phyloP scores from a whole-genome alignment of 2,329 filamentous ascomycete species.

The Alternaria arborescens region DNA sequence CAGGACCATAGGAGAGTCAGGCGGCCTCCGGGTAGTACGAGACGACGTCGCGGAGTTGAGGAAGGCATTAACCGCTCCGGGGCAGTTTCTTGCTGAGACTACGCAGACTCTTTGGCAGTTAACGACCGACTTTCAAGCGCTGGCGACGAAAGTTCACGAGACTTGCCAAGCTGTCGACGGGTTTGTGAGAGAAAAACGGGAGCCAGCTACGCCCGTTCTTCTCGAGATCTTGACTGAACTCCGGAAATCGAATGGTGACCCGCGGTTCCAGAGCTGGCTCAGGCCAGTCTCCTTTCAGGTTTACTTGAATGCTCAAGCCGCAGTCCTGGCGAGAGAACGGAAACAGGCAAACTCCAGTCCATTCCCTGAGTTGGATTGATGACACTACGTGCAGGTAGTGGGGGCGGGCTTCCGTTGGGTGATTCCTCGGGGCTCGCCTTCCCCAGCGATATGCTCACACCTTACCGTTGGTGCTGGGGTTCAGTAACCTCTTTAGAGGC shows the following conservation, averaged over 20 bases:
- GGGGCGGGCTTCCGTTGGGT: background rate
- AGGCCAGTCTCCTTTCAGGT: slow-evolving; percentile 14
- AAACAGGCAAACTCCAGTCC: slow-evolving; percentile 21
- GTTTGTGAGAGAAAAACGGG: slow-evolving; percentile 6
- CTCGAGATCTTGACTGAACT: slow-evolving; percentile 15
- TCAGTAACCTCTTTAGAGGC: background rate
- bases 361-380: slow-evolving; percentile 24
- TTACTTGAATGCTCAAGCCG: slow-evolving; percentile 9
- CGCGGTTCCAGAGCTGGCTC: slow-evolving; percentile 19
- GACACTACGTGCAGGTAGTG: slow-evolving; percentile 7
- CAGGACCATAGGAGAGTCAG: background rate
- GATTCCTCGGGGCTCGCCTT: background rate
- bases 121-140: slow-evolving; percentile 16
- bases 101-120: slow-evolving; percentile 11
- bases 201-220: slow-evolving; percentile 10
- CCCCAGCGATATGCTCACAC: background rate
- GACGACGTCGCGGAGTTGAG: background rate
- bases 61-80: background rate
- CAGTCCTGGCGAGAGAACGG: slow-evolving; percentile 21
- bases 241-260: background rate
- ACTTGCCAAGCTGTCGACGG: slow-evolving; percentile 4
- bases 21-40: background rate
- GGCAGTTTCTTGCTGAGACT: background rate
- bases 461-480: background rate
- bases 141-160: slow-evolving; percentile 11